Evolutionary conservation across 2,329 filamentous ascomycete genomes (phyloP), one percentile per base, ranked within the genome.

Genomic region (Ophiocordyceps camponoti-floridani): DNA sequence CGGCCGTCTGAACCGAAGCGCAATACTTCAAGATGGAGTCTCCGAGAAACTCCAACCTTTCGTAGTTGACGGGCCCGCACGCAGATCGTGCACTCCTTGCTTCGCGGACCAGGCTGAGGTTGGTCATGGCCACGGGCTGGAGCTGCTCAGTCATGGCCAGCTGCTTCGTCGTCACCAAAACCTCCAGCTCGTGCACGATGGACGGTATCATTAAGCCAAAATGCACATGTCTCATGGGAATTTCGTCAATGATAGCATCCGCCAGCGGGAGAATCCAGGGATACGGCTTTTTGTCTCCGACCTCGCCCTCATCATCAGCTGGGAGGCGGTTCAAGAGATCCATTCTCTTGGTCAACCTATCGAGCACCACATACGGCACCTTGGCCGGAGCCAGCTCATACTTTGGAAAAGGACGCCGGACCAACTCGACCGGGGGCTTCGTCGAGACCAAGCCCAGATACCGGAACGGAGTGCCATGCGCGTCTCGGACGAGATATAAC

Each of bases 31-130:
- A 67, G 2, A 94, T 68, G 0, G 77, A 78, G 54, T 96, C 89
- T 0, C 91, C 91, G 0, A 95, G 64, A 51, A 93, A 93, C 56
- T 96, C 91, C 0, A 94, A 65, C 3, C 82, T 70, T 53, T 96
- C 82, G 55, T 95, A 95, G 50, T 94, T 73, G 0, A 68, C 70
- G 1, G 63, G 58, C 42, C 79, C 76, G 2, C 60, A 55, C 0
- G 84, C 77, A 1, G 67, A 68, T 0, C 79, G 74, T 0, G 84
- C 67, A 43, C 73, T 83, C 43, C 93, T 79, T 1, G 88, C 86
- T 10, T 75, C 78, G 1, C 77, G 57, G 0, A 93, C 56, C 31
- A 82, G 62, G 1, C 63, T 59, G 3, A 75, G 50, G 49, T 82
- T 60, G 0, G 58, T 58, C 33, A 89, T 71, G 0, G 57, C 54